Evolutionary conservation across 805 yeast species (phyloP).

Genomic region (Zygoascus flipseniorum): DNA sequence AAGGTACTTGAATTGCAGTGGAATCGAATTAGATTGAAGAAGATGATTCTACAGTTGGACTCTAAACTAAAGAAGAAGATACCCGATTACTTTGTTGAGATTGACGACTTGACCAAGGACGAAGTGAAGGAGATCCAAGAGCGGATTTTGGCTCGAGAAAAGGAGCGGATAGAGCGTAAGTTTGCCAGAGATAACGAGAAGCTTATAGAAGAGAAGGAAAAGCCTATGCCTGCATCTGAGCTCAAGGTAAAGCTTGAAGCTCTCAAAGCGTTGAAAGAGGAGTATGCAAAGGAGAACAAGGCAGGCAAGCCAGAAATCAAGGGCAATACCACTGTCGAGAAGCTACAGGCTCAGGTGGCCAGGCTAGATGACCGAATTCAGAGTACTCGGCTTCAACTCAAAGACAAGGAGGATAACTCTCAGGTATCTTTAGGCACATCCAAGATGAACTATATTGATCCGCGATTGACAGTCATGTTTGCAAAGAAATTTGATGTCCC

Average conservation of each 20-base stretch:
- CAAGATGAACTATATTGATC: slow-evolving; percentile 91
- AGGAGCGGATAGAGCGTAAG: slow-evolving; percentile 55
- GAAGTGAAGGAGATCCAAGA: slow-evolving; percentile 53
- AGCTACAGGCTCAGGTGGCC: slow-evolving; percentile 60
- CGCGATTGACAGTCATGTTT: slow-evolving; percentile 82
- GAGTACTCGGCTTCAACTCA: slow-evolving; percentile 62
- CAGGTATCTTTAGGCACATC: slow-evolving; percentile 90
- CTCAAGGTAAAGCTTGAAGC: slow-evolving; percentile 50
- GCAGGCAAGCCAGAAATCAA: slow-evolving; percentile 48
- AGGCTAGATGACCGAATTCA: slow-evolving; percentile 62
- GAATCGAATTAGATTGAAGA: slow-evolving; percentile 70
- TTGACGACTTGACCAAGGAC: slow-evolving; percentile 58
- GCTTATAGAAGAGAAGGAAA: slow-evolving; percentile 47
- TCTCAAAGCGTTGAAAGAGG: slow-evolving; percentile 36
- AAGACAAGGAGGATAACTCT: slow-evolving; percentile 90
- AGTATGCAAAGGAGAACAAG: slow-evolving; percentile 48
- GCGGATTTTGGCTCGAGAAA: slow-evolving; percentile 54
- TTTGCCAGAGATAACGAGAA: slow-evolving; percentile 74
- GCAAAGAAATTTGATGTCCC: slow-evolving; percentile 83
- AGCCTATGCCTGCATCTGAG: slow-evolving; percentile 44
- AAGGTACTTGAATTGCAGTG: slow-evolving; percentile 73
- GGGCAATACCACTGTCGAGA: slow-evolving; percentile 49
- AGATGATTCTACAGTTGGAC: slow-evolving; percentile 61
- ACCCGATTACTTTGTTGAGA: slow-evolving; percentile 54
- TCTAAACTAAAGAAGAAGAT: slow-evolving; percentile 41